phyloP scores from a whole-genome alignment of 176 grass and related monocot genomes.

The Neostapfia colusana region DNA sequence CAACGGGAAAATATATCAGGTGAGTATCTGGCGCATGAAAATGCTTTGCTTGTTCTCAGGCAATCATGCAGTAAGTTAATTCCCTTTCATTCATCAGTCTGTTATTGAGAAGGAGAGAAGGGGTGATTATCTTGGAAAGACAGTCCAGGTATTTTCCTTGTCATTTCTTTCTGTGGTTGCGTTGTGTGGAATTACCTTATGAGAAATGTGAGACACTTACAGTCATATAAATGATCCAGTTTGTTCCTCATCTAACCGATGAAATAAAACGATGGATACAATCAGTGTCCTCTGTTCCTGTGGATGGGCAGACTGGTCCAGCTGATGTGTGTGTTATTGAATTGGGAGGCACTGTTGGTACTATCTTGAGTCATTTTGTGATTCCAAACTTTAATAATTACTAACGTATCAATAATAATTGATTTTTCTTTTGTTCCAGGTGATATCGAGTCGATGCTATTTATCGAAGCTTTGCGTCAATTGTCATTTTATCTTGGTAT shows the following conservation, averaged over 20 bases:
- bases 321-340: constrained; percentile 97
- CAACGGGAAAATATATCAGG: constrained; percentile 98
- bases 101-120: constrained; percentile 96
- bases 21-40: constrained; percentile 7
- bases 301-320: constrained; percentile 68
- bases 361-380: constrained; percentile 15
- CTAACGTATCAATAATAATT: constrained; percentile 1
- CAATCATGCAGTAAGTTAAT: constrained; percentile 21
- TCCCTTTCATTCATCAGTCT: constrained; percentile 64
- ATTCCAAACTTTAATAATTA: background rate
- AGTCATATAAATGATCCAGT: constrained; percentile 47
- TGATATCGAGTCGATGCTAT: constrained; percentile 99
- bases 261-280: constrained; percentile 97
- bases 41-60: constrained; percentile 20
- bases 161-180: background rate
- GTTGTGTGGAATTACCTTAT: constrained; percentile 2
- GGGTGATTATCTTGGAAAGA: constrained; percentile 94
- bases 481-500: constrained; percentile 97
- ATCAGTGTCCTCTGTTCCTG: constrained; percentile 79
- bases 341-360: constrained; percentile 97
- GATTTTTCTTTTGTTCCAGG: constrained; percentile 57
- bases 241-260: constrained; percentile 95
- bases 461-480: constrained; percentile 97
- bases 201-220: constrained; percentile 10
- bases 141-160: constrained; percentile 65